phyloP scores from a whole-genome alignment of 2,329 filamentous ascomycete genomes.

The Fonsecaea erecta region DNA sequence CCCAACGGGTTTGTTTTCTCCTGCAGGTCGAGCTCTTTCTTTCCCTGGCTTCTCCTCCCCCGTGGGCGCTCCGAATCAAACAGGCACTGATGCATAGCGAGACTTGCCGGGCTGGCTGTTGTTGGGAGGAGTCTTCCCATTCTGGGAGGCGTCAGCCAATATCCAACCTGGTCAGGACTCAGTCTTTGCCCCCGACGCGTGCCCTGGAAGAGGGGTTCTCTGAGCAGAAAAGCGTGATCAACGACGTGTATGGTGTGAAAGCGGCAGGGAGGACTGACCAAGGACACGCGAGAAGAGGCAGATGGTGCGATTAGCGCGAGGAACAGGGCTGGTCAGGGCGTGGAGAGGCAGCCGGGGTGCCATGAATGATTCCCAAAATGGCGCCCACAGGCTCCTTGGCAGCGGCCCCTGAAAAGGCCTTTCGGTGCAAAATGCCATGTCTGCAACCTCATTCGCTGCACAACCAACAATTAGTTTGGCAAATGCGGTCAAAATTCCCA shows the following conservation, averaged over 20 bases:
- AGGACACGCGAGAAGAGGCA: constrained; percentile 25
- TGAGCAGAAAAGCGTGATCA: constrained; percentile 23
- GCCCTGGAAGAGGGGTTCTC: constrained; percentile 8
- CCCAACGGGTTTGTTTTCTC: constrained; percentile 7
- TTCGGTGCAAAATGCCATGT: constrained; percentile 11
- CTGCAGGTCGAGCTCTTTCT: constrained; percentile 9
- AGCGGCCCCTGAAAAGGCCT: constrained; percentile 25
- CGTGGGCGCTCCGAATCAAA: constrained; percentile 21
- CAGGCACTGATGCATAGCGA: constrained; percentile 14
- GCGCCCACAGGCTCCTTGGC: constrained; percentile 17
- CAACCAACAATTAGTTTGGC: constrained; percentile 20
- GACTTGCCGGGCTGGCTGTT: constrained; percentile 19
- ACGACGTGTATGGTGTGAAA: constrained; percentile 32
- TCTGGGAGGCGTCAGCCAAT: constrained; percentile 25
- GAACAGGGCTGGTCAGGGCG: not conserved
- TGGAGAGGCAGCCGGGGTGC: not conserved
- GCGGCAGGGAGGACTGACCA: constrained; percentile 31
- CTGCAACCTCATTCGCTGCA: constrained; percentile 17
- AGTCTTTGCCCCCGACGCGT: constrained; percentile 12
- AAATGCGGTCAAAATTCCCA: constrained; percentile 14
- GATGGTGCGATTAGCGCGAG: constrained; percentile 23
- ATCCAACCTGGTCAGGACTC: constrained; percentile 28
- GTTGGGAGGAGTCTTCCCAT: constrained; percentile 21
- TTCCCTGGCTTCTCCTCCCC: constrained; percentile 3
- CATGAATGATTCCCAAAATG: not conserved